A percentile compares a stretch with the other conserved stretches of the same genome.
Conservation (phyloP, 2,329 filamentous ascomycete species). For the Sphaerulina populicola region DNA sequence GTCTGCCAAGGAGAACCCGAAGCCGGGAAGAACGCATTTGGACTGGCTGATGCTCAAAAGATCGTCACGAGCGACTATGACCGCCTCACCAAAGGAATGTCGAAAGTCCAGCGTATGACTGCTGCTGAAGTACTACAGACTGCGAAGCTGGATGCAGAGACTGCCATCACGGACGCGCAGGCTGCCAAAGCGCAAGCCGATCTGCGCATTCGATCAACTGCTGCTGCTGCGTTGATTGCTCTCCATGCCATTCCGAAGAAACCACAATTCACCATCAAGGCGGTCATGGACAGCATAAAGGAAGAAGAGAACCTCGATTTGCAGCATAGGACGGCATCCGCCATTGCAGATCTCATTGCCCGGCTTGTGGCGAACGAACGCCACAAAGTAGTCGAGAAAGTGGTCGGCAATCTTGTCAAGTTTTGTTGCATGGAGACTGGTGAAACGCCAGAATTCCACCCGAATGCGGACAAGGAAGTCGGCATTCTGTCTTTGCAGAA, state of each 20-base stretch:
- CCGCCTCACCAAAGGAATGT: conserved; percentile 76
- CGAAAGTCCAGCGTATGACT: conserved; percentile 78
- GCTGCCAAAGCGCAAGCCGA: conserved; percentile 73
- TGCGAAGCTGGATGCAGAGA: conserved; percentile 59
- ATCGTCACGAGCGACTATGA: conserved; percentile 81
- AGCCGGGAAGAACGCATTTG: conserved; percentile 88
- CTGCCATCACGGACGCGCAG: conserved; percentile 72
- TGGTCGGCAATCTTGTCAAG: conserved; percentile 90
- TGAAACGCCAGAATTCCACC: conserved; percentile 89
- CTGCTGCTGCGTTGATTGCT: conserved; percentile 81
- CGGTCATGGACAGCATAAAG: conserved; percentile 97
- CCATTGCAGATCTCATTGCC: conserved; percentile 76
- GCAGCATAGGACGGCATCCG: conserved; percentile 75
- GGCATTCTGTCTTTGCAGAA: conserved; percentile 90
- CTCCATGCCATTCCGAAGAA: conserved; percentile 86
- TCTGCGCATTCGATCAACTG: conserved; percentile 74
- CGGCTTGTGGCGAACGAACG: conserved; percentile 74
- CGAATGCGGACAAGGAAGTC: conserved; percentile 67
- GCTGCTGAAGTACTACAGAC: conserved; percentile 71
- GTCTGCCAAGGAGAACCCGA: conserved; percentile 89
- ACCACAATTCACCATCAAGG: conserved; percentile 84
- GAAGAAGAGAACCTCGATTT: conserved; percentile 84
- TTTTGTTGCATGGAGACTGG: conserved; percentile 97
- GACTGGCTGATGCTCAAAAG: conserved; percentile 76
- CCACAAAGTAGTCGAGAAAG: conserved; percentile 82